Percentiles rank a stretch among this genome's conserved stretches.
These are phyloP conservation scores for Boletus hoseneyae DNA, from an alignment of 1,284 basidiomycete genomes.

Conservation along the genomic window DNA sequence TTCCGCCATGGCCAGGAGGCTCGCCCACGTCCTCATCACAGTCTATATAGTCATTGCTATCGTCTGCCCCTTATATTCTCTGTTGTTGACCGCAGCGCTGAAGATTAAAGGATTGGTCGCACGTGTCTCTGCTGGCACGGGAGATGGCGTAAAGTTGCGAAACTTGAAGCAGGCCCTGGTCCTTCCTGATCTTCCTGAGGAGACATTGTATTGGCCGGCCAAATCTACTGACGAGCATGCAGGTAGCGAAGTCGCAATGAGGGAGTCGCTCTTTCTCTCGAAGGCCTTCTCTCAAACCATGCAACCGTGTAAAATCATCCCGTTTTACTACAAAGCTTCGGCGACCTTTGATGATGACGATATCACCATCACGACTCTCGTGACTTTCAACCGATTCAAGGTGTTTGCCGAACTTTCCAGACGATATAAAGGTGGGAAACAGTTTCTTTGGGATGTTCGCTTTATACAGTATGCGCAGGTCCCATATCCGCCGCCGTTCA, in stretches of 20 bases:
- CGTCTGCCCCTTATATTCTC: constrained; percentile 34
- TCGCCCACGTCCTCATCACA: constrained; percentile 17
- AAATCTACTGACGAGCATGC: constrained; percentile 12
- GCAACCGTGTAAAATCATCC: constrained; percentile 70
- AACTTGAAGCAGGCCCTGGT: constrained; percentile 1
- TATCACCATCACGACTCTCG: constrained; percentile 79
- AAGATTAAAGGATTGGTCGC: constrained; percentile 15
- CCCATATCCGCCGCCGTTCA: constrained; percentile 83
- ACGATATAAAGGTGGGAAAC: constrained; percentile 61
- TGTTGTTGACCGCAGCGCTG: constrained; percentile 24
- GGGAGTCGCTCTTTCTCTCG: constrained; percentile 51
- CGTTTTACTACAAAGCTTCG: constrained; percentile 72
- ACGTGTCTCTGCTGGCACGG: not conserved
- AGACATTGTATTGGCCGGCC: constrained; percentile 20
- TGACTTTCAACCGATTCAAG: constrained; percentile 75
- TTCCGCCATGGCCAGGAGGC: constrained; percentile 11
- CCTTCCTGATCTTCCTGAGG: constrained; percentile 10
- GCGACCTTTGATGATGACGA: constrained; percentile 54
- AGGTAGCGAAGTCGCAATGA: constrained; percentile 30
- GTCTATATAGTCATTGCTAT: constrained; percentile 32
- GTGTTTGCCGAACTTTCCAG: constrained; percentile 68
- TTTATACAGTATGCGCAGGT: constrained; percentile 40
- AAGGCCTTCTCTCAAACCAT: constrained; percentile 66
- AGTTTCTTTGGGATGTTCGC: not conserved
- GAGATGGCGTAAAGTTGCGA: not conserved